Percentiles rank a stretch among this genome's conserved stretches.
These are phyloP conservation scores for Sporothrix pallida DNA, from an alignment of 2,329 filamentous ascomycete species.

Conservation along the genomic window DNA sequence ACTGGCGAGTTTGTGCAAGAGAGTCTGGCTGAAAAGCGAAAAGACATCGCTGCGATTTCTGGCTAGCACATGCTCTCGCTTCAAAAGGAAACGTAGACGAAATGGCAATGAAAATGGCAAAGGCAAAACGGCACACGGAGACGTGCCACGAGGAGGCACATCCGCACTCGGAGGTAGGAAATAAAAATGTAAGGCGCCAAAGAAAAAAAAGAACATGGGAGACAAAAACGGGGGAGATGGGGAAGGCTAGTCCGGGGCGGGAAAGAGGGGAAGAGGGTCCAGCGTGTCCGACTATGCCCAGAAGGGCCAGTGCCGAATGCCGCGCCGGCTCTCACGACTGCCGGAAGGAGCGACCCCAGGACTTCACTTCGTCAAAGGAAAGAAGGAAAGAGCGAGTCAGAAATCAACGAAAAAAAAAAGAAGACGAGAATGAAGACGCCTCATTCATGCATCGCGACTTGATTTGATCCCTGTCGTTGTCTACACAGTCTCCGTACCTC, in stretches of 20 bases:
- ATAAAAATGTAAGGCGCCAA: neutral
- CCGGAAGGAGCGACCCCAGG: neutral
- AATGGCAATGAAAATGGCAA: no score
- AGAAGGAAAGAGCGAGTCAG: slow-evolving; percentile 1
- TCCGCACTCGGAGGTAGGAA: neutral
- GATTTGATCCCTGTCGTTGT: neutral
- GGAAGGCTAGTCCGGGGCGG: neutral
- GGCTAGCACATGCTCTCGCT: no score
- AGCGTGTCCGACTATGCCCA: neutral
- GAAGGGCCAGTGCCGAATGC: slow-evolving; percentile 21
- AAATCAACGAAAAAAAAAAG: neutral
- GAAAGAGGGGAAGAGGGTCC: slow-evolving; percentile 10
- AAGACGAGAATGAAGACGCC: neutral
- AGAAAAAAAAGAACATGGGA: neutral
- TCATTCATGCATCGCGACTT: neutral
- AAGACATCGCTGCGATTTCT: no score
- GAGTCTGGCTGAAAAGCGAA: no score
- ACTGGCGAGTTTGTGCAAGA: no score
- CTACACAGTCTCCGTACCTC: no score
- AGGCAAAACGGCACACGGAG: neutral
- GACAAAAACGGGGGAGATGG: neutral
- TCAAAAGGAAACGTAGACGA: no score
- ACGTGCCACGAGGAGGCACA: slow-evolving; percentile 9
- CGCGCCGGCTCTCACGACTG: slow-evolving; percentile 1
- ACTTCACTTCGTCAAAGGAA: neutral